These are phyloP conservation scores for Strobilomyces echinocephalus DNA, from an alignment of 768 basidiomycete genomes.

Conservation along the genomic window DNA sequence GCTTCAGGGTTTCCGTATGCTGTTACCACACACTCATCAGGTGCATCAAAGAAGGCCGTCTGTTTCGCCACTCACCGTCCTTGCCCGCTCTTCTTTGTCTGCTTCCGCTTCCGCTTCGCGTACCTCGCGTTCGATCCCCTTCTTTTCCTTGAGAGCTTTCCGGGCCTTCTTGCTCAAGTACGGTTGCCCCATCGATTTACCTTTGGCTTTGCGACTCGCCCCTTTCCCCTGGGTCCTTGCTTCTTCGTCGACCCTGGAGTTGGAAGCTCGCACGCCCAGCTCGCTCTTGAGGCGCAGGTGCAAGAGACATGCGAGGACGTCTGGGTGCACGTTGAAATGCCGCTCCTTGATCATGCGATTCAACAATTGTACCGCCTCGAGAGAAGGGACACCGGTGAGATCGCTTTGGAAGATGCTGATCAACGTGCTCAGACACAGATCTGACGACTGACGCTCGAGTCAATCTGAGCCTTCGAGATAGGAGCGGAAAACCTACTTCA, in stretches of 20 bases:
- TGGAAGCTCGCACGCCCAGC: constrained; percentile 73
- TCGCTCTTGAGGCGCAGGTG: constrained; percentile 85
- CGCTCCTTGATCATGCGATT: constrained; percentile 96
- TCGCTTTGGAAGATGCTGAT: constrained; percentile 82
- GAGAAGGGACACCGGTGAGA: constrained; percentile 71
- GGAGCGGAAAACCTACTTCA: constrained; percentile 48
- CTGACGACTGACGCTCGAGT: constrained; percentile 58
- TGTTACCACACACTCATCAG: constrained; percentile 33
- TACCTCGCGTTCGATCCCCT: constrained; percentile 88
- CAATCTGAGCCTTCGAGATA: constrained; percentile 4
- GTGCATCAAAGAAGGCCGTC: constrained; percentile 4
- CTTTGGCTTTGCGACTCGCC: constrained; percentile 42
- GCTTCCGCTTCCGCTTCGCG: constrained; percentile 92
- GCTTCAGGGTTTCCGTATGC: constrained; percentile 98
- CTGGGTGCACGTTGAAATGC: constrained; percentile 84
- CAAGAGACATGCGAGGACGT: constrained; percentile 79
- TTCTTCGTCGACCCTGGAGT: constrained; percentile 58
- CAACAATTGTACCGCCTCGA: constrained; percentile 84
- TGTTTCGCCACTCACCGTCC: constrained; percentile 53
- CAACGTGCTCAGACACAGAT: constrained; percentile 78
- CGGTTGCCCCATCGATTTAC: constrained; percentile 55
- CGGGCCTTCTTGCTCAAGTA: constrained; percentile 91
- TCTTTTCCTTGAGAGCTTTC: constrained; percentile 80
- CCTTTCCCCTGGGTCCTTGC: constrained; percentile 38
- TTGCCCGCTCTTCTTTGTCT: constrained; percentile 83